Conservation (phyloP, 805 yeast species). For the Sugiyamaella boreocaroliniensis region DNA sequence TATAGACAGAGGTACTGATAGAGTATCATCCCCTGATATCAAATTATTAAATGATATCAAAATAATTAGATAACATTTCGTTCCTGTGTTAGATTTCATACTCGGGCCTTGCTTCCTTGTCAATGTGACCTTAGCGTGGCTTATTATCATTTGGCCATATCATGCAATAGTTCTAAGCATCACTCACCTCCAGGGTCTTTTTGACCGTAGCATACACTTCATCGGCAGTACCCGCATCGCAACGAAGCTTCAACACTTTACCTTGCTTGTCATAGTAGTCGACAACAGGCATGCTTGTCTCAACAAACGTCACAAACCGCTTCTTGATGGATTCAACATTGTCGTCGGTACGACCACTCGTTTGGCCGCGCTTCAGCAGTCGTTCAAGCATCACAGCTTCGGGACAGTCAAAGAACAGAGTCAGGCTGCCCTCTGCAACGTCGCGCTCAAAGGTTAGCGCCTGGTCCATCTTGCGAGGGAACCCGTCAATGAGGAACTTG, state of each 20-base stretch:
- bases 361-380: constrained; percentile 83
- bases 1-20: too few species aligned
- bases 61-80: too few species aligned
- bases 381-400: constrained; percentile 79
- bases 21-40: too few species aligned
- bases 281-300: constrained; percentile 91
- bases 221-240: constrained; percentile 71
- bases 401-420: constrained; percentile 49
- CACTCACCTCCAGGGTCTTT: constrained; percentile 45
- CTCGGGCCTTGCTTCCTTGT: too few species aligned
- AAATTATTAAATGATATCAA: too few species aligned
- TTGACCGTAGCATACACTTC: constrained; percentile 66
- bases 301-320: constrained; percentile 78
- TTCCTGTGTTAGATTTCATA: too few species aligned
- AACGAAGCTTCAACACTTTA: constrained; percentile 69
- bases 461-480: constrained; percentile 98
- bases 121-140: too few species aligned
- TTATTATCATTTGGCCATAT: too few species aligned
- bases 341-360: constrained; percentile 91
- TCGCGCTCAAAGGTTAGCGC: constrained; percentile 82
- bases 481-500: constrained; percentile 85
- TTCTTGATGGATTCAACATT: constrained; percentile 85
- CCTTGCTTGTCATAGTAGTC: constrained; percentile 65
- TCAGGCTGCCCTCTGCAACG: constrained; percentile 33
- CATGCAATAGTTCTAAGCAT: background rate